Percentiles rank a stretch among this genome's conserved stretches.
These are phyloP conservation scores for Pichia thaimueangensis DNA, from an alignment of 805 yeast species.

Conservation along the genomic window DNA sequence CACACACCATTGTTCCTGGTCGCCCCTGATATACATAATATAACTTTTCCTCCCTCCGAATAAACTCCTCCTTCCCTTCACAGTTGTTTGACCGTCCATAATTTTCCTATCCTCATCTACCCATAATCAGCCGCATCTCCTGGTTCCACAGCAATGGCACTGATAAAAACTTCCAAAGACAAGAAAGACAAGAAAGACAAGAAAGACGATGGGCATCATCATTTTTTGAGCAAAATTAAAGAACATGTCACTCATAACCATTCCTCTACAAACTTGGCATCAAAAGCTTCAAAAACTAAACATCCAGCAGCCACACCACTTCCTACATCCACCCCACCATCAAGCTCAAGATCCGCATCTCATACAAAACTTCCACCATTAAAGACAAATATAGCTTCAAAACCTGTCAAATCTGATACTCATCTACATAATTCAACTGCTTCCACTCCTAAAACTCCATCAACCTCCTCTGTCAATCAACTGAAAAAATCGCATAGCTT, in stretches of 20 bases:
- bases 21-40: no score
- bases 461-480: not conserved
- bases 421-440: not conserved
- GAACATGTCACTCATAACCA: conserved; percentile 5
- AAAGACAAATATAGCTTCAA: not conserved
- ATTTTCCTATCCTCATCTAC: no score
- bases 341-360: conserved; percentile 2
- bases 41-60: no score
- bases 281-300: not conserved
- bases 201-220: conserved; percentile 2
- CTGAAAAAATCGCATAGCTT: not conserved
- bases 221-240: conserved; percentile 4
- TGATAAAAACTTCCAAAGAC: conserved; percentile 2
- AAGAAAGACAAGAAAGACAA: not conserved
- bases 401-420: not conserved
- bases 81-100: no score
- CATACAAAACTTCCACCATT: conserved; percentile 1
- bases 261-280: not conserved
- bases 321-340: not conserved
- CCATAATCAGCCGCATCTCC: no score
- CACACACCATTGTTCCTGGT: no score
- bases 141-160: conserved; percentile 5
- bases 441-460: not conserved
- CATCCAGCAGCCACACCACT: not conserved
- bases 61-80: no score